Evolutionary conservation across 805 yeast genomes (phyloP).

Genomic region (Yarrowia sp.): DNA sequence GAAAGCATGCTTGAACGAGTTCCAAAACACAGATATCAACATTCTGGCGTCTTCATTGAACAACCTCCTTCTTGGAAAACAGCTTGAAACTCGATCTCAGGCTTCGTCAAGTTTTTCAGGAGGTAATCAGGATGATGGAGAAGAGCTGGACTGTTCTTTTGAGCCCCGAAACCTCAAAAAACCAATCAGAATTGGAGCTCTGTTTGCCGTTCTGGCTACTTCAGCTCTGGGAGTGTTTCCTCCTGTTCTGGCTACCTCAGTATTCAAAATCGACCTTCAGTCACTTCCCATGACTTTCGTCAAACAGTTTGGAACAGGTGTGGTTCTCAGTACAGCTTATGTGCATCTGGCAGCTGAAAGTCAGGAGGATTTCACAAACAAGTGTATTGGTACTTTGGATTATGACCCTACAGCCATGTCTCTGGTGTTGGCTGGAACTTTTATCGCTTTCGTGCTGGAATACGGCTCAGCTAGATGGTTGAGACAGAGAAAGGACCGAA

Average conservation of each 20-base stretch:
- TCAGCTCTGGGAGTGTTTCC: slow-evolving; percentile 41
- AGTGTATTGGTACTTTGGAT: slow-evolving; percentile 57
- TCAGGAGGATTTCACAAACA: slow-evolving; percentile 51
- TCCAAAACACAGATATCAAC: not conserved
- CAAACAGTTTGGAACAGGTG: slow-evolving; percentile 81
- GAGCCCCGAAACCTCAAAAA: slow-evolving; percentile 37
- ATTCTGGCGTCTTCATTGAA: not conserved
- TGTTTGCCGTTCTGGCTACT: slow-evolving; percentile 42
- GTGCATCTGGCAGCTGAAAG: slow-evolving; percentile 75
- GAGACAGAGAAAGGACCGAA: slow-evolving; percentile 37
- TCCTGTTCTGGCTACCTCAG: slow-evolving; percentile 39
- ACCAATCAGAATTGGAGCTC: slow-evolving; percentile 39
- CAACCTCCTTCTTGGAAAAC: slow-evolving; percentile 17
- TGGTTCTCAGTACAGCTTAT: slow-evolving; percentile 76
- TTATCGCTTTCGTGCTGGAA: slow-evolving; percentile 53
- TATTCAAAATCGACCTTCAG: slow-evolving; percentile 12
- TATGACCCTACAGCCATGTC: slow-evolving; percentile 59
- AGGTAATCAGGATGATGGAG: not conserved
- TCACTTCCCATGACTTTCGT: slow-evolving; percentile 45
- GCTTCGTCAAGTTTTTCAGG: not conserved
- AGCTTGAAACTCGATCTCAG: not conserved
- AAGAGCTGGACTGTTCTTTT: slow-evolving; percentile 6
- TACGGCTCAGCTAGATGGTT: slow-evolving; percentile 49
- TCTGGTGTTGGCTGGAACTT: slow-evolving; percentile 48
- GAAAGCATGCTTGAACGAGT: not conserved